Base-by-base conservation (phyloP, 768 basidiomycete species). In the Rhizopogon roseolus region DNA sequence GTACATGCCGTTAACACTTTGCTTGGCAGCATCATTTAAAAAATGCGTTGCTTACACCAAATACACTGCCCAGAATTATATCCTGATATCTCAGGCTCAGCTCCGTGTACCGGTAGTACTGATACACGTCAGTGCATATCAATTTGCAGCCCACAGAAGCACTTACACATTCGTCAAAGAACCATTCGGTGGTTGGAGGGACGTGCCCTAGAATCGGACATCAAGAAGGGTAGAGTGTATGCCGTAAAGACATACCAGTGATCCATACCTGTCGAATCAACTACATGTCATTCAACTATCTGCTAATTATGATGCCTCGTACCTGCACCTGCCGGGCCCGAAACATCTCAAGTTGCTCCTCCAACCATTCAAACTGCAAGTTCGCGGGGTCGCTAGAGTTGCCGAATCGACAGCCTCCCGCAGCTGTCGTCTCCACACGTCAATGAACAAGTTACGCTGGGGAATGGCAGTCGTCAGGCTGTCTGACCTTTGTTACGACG, bases 321-420 rank as follows among this genome's bases (percentile, higher is more conserved):
- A 86, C 88, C 76, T 91, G 84, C 82, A 93, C 86, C 36, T 81
- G 81, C 52, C 87, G 73, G 4, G 78, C 68, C 54, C 88, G 76
- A 66, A 85, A 93, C 53, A 68, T 71, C 45, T 81, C 71, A 17
- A 97, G 73, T 68, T 93, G 92, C 2, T 90, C 90, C 55, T 91
- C 90, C 11, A 97, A 76, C 93, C 93, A 97, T 67, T 92, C 88
- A 60, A 95, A 77, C 64, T 97, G 77, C 25, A 92, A 75, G 58
- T 91, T 91, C 44, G 93, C 93, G n/a, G 93, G 89, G 66, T 96
- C 92, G 29, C 81, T 77, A 17, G 73, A 76, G 34, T 83, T 81
- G 40, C 68, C 70, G 61, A 76, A 83, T 52, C 72, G 71, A 64
- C 92, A 93, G 14, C 91, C 91, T 60, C 82, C 79, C 40, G 90